Base-by-base conservation (phyloP, 129 eudicot genomes). In the Pulicaria dysenterica region DNA sequence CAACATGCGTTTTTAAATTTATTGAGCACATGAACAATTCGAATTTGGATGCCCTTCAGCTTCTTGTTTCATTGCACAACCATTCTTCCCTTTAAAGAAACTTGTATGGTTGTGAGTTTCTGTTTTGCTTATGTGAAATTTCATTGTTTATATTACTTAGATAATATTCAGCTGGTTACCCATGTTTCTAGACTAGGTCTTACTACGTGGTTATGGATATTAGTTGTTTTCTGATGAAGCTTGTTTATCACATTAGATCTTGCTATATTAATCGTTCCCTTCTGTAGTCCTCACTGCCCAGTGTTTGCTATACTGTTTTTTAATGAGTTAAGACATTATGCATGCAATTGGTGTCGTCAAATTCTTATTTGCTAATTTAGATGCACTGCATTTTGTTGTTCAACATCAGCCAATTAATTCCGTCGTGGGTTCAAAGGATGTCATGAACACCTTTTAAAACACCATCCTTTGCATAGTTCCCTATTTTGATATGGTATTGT, bases 41-140 rank as follows among this genome's bases (percentile, higher is more conserved):
- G 36, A 71, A 44, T 55, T 58, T 57, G 64, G 17, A 71, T 67
- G 73, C 59, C 31, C 56, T 56, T 56, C 39, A 57, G 24, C 55
- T 70, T 19, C 41, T 11, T 37, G 63, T 16, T 38, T 68, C 12
- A 46, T 66, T 46, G 41, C 43, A 45, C 42, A 31, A 42, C 4
- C 15, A 58, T 34, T 34, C 31, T 47, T 36, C 19, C 10, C 60
- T 55, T 39, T 16, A 39, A 41, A 15, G 40, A 16, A 51, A 61
- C 41, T 55, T 64, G 16, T 57, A 41, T 58, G 48, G 31, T 50
- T 72, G 58, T 58, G 56, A 13, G 46, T 44, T 49, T 58, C 11
- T 31, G 51, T 15, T 10, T 58, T 39, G 24, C 24, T 39, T 38
- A 55, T 51, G 10, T 54, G 24, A 11, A 19, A 31, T 70, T 68